Evolutionary conservation across 768 basidiomycete genomes (phyloP), one percentile per base, ranked within the genome.

Genomic region (Flagelloscypha sp.): DNA sequence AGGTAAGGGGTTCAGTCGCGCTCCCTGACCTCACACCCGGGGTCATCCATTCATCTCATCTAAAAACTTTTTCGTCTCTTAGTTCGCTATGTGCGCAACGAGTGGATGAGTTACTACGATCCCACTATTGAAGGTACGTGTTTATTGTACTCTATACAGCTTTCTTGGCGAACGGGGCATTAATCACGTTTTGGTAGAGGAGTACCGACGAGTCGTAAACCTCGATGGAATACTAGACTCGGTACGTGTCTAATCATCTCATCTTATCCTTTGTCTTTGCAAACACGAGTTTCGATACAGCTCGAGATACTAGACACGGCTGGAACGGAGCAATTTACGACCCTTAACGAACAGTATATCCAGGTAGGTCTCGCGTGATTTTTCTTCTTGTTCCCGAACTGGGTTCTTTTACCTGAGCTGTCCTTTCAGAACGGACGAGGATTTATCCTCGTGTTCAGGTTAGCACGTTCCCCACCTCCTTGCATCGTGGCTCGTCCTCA

Each of bases 371-470:
- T 13, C 29, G 11, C 15, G 8, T 27, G n/a, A 5, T 31, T 22
- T 25, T 13, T 30, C 21, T 27, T 29, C 22, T 36, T 35, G 15
- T 39, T 48, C 41, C 22, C 30, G 21, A 28, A 12, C 15, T 8
- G 16, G 8, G 10, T 27, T 24, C 27, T 41, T 11, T 33, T 34
- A 10, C 22, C 18, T 30, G 16, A 18, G 23, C 11, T 11, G 11
- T 3, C 32, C 29, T 27, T 24, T 12, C 45, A 84, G 78, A 71
- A 75, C 24, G 79, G 79, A 17, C 65, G 66, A n/a, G 85, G 84
- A 9, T 87, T 86, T 52, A 64, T 87, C n/a, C 63, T 87, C 24
- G 85, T 87, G 27, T 87, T 87, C 57, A 86, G 84, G 84, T 74
- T 48, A 33, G 52, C 35, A 31, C 10, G 11, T 19, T 13, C 22